Base-by-base conservation (phyloP, 2,329 filamentous ascomycete genomes). In the Leptographium wingfieldii region DNA sequence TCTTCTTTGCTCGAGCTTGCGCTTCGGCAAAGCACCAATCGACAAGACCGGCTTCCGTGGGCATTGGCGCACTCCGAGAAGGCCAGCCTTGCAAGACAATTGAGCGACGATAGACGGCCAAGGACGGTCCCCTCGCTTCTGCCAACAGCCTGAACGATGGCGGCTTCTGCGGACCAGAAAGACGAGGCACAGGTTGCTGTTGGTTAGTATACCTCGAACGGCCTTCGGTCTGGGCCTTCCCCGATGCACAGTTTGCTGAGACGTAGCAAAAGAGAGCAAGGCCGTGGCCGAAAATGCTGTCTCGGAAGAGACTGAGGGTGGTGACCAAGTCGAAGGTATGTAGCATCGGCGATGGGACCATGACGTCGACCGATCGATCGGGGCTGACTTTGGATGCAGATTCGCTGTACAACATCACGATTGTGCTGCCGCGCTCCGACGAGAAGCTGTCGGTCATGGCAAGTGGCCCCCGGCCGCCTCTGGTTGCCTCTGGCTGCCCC, bases 371-470 rank as follows among this genome's bases (percentile, higher is more conserved):
- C 9, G 33, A 35, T 35, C 33, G 33, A 35, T 35, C 33, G 25
- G n/a, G n/a, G 22, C 66, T 68, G 61, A 68, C 58, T 60, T 5
- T 11, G 43, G 16, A 19, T 5, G 9, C 54, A 69, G 67, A 78
- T 73, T 79, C 79, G 60, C 73, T 84, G 58, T 78, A 83, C 67
- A 77, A 78, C 62, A 69, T 96, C 69, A 88, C 84, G 63, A 84
- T 97, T 68, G 83, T 87, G 72, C 82, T 96, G 61, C 92, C 92
- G 59, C 87, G 92, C 70, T 82, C 85, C 67, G 84, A 88, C 14
- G 81, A 84, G 67, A 85, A 89, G 73, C 88, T 95, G 68, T 84
- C 92, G 71, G 85, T 96, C 67, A 92, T 90, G 83, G 91, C 95
- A 73, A 74, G 81, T 76, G 5, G 16, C 2, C 25, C 40, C 59